Evolutionary conservation across 208 protist species (phyloP).

Genomic region (Acanthamoeba culbertsoni): DNA sequence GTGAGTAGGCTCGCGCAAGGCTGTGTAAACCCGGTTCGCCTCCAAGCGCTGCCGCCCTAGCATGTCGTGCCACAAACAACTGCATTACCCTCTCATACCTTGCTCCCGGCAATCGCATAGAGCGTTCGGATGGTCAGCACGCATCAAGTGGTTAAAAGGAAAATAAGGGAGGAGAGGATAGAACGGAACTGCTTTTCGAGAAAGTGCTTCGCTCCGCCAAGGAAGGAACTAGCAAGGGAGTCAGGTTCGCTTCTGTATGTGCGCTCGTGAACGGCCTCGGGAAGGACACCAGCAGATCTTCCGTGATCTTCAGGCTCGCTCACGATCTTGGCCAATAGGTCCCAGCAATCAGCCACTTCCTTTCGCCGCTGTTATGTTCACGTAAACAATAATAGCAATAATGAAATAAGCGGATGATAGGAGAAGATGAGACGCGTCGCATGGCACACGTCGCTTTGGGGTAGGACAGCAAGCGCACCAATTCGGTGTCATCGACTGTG

Average conservation of each 20-base stretch:
- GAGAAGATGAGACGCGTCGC: too few species aligned
- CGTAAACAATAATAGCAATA: too few species aligned
- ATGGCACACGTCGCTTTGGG: neutral
- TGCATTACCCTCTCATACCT: neutral
- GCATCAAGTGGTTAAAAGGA: neutral
- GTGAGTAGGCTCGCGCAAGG: neutral
- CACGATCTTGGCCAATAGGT: neutral
- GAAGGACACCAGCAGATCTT: neutral
- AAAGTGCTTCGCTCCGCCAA: neutral
- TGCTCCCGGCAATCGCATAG: too few species aligned
- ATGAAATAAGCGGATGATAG: too few species aligned
- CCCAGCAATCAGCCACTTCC: slow-evolving; percentile 12
- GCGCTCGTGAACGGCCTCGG: neutral
- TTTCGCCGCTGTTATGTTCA: neutral
- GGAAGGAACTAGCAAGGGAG: neutral
- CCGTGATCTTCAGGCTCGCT: neutral
- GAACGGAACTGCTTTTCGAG: slow-evolving; percentile 21
- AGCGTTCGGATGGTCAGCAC: too few species aligned
- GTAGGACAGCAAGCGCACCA: neutral
- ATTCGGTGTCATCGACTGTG: slow-evolving; percentile 1
- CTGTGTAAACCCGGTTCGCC: neutral
- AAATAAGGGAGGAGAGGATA: neutral
- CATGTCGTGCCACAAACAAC: neutral
- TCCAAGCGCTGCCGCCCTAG: neutral
- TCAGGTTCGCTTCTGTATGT: neutral